A percentile compares a stretch with the other conserved stretches of the same genome.
Conservation (phyloP, 176 grass and related monocot species). For the Juncus inflexus region DNA sequence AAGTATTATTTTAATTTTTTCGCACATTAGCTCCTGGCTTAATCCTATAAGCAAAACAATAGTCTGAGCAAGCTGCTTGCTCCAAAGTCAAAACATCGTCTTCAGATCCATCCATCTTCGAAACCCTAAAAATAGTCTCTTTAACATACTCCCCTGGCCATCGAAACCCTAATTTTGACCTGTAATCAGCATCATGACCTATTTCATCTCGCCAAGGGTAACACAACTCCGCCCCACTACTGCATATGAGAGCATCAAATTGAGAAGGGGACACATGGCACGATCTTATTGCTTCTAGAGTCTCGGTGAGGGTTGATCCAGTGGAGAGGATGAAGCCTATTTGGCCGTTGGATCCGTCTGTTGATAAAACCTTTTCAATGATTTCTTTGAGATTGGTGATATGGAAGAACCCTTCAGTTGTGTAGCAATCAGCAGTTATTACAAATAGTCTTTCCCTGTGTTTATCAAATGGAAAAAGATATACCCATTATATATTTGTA, state of each 20-base stretch:
- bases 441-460: slow-evolving; percentile 53
- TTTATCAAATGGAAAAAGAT: slow-evolving; percentile 14
- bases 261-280: slow-evolving; percentile 41
- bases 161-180: slow-evolving; percentile 53
- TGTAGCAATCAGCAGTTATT: slow-evolving; percentile 58
- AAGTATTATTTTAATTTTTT: not conserved
- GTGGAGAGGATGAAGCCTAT: slow-evolving; percentile 61
- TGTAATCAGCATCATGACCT: slow-evolving; percentile 61
- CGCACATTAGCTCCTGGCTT: slow-evolving; percentile 34
- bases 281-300: slow-evolving; percentile 29
- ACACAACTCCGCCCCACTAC: slow-evolving; percentile 80
- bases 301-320: slow-evolving; percentile 51
- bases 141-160: slow-evolving; percentile 70
- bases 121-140: slow-evolving; percentile 46
- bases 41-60: slow-evolving; percentile 58
- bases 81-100: slow-evolving; percentile 42
- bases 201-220: slow-evolving; percentile 63
- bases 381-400: slow-evolving; percentile 31
- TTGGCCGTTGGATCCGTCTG: slow-evolving; percentile 29
- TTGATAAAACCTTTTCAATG: slow-evolving; percentile 27
- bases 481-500: not conserved
- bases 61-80: slow-evolving; percentile 33
- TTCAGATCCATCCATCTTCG: slow-evolving; percentile 43
- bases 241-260: slow-evolving; percentile 82
- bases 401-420: slow-evolving; percentile 29